Conservation (phyloP, 768 basidiomycete genomes). For the Leccinum disarticulatum region DNA sequence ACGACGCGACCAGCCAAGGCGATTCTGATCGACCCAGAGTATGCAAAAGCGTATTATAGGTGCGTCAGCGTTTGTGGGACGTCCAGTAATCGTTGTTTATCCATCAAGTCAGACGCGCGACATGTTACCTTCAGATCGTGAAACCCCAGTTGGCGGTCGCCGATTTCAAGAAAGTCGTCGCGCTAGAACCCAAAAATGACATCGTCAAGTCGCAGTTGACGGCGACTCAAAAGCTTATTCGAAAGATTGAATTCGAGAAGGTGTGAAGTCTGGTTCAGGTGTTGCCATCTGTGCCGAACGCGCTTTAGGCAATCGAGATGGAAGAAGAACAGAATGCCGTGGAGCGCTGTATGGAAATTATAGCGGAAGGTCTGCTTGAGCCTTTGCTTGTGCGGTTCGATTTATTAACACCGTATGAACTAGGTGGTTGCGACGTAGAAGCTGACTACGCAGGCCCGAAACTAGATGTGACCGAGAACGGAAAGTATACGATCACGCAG, state of each 20-base stretch:
- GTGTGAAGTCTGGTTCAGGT: slow-evolving; percentile 34
- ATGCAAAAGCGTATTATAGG: slow-evolving; percentile 90
- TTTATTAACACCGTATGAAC: slow-evolving; percentile 9
- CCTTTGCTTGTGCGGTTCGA: neutral
- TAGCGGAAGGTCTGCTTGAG: slow-evolving; percentile 60
- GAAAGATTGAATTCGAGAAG: slow-evolving; percentile 92
- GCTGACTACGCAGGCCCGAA: slow-evolving; percentile 72
- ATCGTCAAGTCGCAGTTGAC: slow-evolving; percentile 76
- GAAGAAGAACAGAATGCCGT: slow-evolving; percentile 86
- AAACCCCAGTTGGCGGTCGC: slow-evolving; percentile 83
- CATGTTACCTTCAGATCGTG: slow-evolving; percentile 86
- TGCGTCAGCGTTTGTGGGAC: slow-evolving; percentile 29
- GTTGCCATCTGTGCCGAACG: slow-evolving; percentile 2
- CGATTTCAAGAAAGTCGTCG: slow-evolving; percentile 84
- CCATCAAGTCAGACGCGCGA: slow-evolving; percentile 62
- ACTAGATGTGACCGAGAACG: slow-evolving; percentile 56
- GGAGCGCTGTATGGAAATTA: slow-evolving; percentile 74
- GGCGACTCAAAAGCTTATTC: slow-evolving; percentile 87
- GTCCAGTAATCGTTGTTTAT: neutral
- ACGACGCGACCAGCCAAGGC: slow-evolving; percentile 60
- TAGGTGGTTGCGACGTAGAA: slow-evolving; percentile 82
- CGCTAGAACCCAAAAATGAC: slow-evolving; percentile 85
- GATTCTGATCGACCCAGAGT: slow-evolving; percentile 83
- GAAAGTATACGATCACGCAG: slow-evolving; percentile 69
- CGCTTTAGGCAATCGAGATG: slow-evolving; percentile 78